Percentiles rank a stretch among this genome's conserved stretches.
Evolutionary conservation across 495 filamentous ascomycete species (phyloP).

Genomic region (Penicillium angulare): DNA sequence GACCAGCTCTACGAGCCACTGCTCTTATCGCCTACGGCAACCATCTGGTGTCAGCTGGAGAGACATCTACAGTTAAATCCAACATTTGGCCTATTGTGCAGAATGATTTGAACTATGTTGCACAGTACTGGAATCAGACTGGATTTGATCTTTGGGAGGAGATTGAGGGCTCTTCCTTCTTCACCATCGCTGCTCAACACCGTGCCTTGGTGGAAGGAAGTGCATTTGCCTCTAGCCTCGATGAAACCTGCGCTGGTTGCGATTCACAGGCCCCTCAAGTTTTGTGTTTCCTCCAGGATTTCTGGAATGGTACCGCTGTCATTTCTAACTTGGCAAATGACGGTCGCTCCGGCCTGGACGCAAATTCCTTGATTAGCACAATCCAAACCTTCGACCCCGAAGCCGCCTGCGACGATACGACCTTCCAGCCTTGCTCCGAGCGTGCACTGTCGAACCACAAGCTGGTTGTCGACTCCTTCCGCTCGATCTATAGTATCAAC

Average conservation of each 20-base stretch:
- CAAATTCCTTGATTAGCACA: slow-evolving; percentile 45
- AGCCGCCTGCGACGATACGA: slow-evolving; percentile 46
- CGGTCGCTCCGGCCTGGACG: slow-evolving; percentile 45
- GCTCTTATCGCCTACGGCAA: slow-evolving; percentile 40
- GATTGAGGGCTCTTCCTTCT: slow-evolving; percentile 59
- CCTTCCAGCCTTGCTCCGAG: slow-evolving; percentile 51
- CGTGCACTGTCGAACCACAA: slow-evolving; percentile 51
- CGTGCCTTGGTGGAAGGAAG: slow-evolving; percentile 62
- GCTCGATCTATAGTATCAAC: slow-evolving; percentile 46
- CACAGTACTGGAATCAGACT: slow-evolving; percentile 64
- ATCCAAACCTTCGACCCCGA: slow-evolving; percentile 48
- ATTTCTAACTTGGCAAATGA: slow-evolving; percentile 41
- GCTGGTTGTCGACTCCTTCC: slow-evolving; percentile 48
- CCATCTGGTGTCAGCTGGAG: slow-evolving; percentile 37
- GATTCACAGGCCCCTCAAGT: slow-evolving; percentile 49
- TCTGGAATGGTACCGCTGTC: slow-evolving; percentile 46
- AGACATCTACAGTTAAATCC: slow-evolving; percentile 32
- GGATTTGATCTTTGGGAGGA: slow-evolving; percentile 71
- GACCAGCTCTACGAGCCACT: slow-evolving; percentile 47
- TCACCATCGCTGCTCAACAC: slow-evolving; percentile 57
- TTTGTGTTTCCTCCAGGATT: slow-evolving; percentile 47
- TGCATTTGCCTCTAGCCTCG: slow-evolving; percentile 51
- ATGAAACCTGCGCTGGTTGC: slow-evolving; percentile 40
- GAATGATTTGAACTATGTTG: slow-evolving; percentile 62
- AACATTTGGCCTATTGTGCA: slow-evolving; percentile 55